Percentiles rank a stretch among this genome's conserved stretches.
Conservation (phyloP, 2,329 filamentous ascomycete species). For the Diplodia intermedia region DNA sequence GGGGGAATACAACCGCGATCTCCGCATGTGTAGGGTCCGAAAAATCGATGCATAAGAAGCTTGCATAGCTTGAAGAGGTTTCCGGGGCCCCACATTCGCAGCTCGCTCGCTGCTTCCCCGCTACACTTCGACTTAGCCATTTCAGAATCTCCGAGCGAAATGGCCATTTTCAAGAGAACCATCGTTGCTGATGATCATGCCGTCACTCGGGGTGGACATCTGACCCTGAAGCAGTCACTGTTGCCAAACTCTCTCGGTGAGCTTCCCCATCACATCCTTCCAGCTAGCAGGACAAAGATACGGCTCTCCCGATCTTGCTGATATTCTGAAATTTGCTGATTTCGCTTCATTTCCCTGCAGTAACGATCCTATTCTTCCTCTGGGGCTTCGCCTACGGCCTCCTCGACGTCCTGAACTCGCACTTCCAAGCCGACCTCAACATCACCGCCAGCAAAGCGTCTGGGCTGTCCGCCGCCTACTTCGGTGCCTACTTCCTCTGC, state of each 20-base stretch:
- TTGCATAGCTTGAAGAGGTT: conserved; percentile 1
- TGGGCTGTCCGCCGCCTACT: conserved; percentile 74
- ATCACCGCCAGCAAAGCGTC: conserved; percentile 69
- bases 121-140: background rate
- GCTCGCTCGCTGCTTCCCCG: background rate
- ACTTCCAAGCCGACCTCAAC: conserved; percentile 68
- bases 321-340: background rate
- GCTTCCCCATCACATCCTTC: background rate
- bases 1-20: background rate
- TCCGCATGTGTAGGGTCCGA: background rate
- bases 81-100: background rate
- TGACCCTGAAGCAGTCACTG: conserved; percentile 35
- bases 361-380: conserved; percentile 82
- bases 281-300: background rate
- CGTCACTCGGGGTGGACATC: conserved; percentile 35
- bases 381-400: conserved; percentile 93
- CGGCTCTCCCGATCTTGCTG: too few relatives aligned
- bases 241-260: conserved; percentile 35
- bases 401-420: conserved; percentile 79
- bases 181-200: conserved; percentile 36
- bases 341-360: conserved; percentile 42
- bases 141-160: background rate
- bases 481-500: conserved; percentile 73
- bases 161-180: conserved; percentile 31
- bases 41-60: background rate